Evolutionary conservation across 805 yeast species (phyloP), one percentile per base, ranked within the genome.

Genomic region (Lipomyces anomalus): DNA sequence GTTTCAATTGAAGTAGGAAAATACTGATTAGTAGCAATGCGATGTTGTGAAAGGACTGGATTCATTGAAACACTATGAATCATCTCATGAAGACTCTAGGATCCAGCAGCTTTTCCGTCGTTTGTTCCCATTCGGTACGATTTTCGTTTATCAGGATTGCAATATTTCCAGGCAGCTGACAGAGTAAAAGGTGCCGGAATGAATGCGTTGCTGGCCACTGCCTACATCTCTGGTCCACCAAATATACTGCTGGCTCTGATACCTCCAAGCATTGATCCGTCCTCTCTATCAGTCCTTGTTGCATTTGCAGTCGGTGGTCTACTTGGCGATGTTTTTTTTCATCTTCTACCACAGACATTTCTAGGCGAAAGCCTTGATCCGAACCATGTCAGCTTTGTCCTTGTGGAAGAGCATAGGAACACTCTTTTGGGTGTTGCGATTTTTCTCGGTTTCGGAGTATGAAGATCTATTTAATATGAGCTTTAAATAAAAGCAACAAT

Each of bases 281-380:
- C 74, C 2, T 65, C 70, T 26, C 64, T 81, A 30, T 68, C 78
- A 6, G 59, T 75, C 22, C 62, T 83, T 44, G 84, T 82, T 1
- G 70, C 85, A 37, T 82, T 84, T 65, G 89, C 90, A 11, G 73
- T 79, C 39, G 92, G 92, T 37, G 84, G 89, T 1, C 66, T 84
- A 32, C 64, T 84, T 29, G 90, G 90, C 37, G 90, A 83, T 59
- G 78, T 82, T 1, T 80, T 84, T 51, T 61, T 83, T 36, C 92
- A 84, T 61, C 59, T 84, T 47, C 63, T 84, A 38, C 92, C 92
- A 2, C 84, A 80, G 57, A 75, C 80, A 1, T 80, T 79, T 53
- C 65, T 74, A 6, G 79, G 81, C 9, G 78, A 76, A 46, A 56
- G 65, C 36, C 74, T 67, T 40, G 68, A 68, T 43, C 60, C 59